Base-by-base conservation (phyloP, 208 protist genomes). In the Balamuthia mandrillaris region DNA sequence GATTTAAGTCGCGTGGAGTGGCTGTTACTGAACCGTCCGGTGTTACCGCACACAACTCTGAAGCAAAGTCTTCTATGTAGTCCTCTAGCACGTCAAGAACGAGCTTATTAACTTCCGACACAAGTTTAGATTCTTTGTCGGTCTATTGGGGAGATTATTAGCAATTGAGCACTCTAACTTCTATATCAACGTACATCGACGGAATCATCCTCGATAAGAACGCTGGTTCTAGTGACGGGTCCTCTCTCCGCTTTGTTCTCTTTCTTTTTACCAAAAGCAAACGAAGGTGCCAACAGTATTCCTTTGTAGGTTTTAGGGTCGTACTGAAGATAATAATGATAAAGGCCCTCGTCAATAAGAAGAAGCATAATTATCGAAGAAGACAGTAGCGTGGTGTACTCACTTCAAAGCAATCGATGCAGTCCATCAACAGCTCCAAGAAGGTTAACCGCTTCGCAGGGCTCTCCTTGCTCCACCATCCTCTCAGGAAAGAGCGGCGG, bases 271-370 rank as follows among this genome's bases (percentile, higher is more conserved):
- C n/a, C 77, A 9, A 84, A 70, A 41, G 77, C 60, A 27, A 84
- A 84, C n/a, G 77, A 52, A 0, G 77, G 77, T 7, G 54, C 77
- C 47, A 70, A 58, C n/a, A 84, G 60, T 41, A 84, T 84, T 27
- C 42, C 31, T 1, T 29, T 47, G 27, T 84, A 70, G 60, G 45
- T 52, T 24, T 18, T 51, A 18, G 56, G 24, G 44, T 84, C 77
- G 56, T 70, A 84, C 54, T 60, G 5, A 60, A 31, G n/a, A n/a
- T n/a, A n/a, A n/a, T n/a, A n/a, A n/a, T n/a, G n/a, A n/a, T n/a
- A n/a, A n/a, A n/a, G n/a, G n/a, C n/a, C n/a, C n/a, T 6, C 5
- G 52, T 3, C 4, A 60, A 60, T 31, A 60, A 4, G 52, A 4
- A 27, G 4, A 60, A 60, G 4, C 29, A n/a, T 27, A 60, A 27